phyloP scores from a whole-genome alignment of 2,329 filamentous ascomycete genomes.

The Fusarium tanahbumbuense region DNA sequence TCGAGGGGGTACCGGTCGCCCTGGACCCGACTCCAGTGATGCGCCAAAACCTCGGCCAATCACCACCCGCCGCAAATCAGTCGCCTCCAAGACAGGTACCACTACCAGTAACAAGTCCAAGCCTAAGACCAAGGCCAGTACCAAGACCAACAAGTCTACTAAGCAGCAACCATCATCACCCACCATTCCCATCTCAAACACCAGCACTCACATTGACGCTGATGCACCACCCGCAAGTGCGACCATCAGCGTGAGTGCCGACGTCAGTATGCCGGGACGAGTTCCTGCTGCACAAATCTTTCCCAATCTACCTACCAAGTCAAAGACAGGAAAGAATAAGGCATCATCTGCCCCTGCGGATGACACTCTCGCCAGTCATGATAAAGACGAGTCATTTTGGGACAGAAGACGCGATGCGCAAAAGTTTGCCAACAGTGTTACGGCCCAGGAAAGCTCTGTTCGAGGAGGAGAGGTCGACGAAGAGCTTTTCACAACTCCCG shows the following conservation, averaged over 20 bases:
- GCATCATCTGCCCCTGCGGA: conserved; percentile 46
- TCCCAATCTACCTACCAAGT: conserved; percentile 49
- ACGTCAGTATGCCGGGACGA: conserved; percentile 57
- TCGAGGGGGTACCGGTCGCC: conserved; percentile 44
- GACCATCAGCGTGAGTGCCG: conserved; percentile 44
- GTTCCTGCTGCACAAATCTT: conserved; percentile 51
- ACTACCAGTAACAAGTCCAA: conserved; percentile 46
- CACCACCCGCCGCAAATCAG: conserved; percentile 54
- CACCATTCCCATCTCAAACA: conserved; percentile 35
- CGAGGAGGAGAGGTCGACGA: conserved; percentile 48
- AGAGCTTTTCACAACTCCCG: conserved; percentile 49
- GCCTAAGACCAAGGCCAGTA: conserved; percentile 42
- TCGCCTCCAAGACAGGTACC: conserved; percentile 52
- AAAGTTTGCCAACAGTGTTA: conserved; percentile 54
- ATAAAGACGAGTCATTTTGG: conserved; percentile 51
- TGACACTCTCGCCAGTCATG: conserved; percentile 48
- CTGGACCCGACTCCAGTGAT: conserved; percentile 49
- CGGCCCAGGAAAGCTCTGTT: conserved; percentile 54
- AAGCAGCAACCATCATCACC: conserved; percentile 51
- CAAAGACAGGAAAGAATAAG: conserved; percentile 48
- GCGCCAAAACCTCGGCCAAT: conserved; percentile 56
- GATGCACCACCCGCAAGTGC: conserved; percentile 44
- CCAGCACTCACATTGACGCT: conserved; percentile 24
- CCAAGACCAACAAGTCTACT: conserved; percentile 47
- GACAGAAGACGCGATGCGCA: conserved; percentile 53